A percentile compares a stretch with the other conserved stretches of the same genome.
phyloP scores from a whole-genome alignment of 225 moss, liverwort and hornwort species.

The Asterella californica region DNA sequence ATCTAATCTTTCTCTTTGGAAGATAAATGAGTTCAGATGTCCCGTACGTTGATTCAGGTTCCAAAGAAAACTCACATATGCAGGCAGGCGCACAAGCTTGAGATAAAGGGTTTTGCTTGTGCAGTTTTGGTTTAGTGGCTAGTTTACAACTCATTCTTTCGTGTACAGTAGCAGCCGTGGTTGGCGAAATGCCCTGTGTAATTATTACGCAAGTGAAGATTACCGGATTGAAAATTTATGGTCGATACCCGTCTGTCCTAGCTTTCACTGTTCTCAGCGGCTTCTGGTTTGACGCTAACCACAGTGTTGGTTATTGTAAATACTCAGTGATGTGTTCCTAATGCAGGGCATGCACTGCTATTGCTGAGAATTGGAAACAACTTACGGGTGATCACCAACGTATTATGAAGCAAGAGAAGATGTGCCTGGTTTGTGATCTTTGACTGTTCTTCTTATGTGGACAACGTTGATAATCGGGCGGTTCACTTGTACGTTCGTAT shows the following conservation, averaged over 20 bases:
- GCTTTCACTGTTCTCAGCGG: neutral
- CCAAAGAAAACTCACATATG: slow-evolving; percentile 20
- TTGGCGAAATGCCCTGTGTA: slow-evolving; percentile 25
- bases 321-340: neutral
- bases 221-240: neutral
- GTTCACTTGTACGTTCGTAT: no score
- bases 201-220: slow-evolving; percentile 26
- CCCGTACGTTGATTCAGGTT: slow-evolving; percentile 5
- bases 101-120: slow-evolving; percentile 21
- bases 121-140: slow-evolving; percentile 38
- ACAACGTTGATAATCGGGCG: no score
- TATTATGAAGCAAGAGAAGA: no score
- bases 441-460: no score
- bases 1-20: slow-evolving; percentile 17
- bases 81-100: slow-evolving; percentile 23
- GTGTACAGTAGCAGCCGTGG: slow-evolving; percentile 36
- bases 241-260: neutral
- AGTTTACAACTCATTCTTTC: slow-evolving; percentile 28
- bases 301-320: neutral
- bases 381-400: no score
- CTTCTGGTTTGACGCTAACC: neutral
- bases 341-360: slow-evolving; percentile 12
- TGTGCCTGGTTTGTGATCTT: no score
- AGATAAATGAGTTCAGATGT: neutral
- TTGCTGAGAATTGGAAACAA: slow-evolving; percentile 6